These are phyloP conservation scores for Capronia epimyces DNA, from an alignment of 2,329 filamentous ascomycete genomes.

Conservation along the genomic window DNA sequence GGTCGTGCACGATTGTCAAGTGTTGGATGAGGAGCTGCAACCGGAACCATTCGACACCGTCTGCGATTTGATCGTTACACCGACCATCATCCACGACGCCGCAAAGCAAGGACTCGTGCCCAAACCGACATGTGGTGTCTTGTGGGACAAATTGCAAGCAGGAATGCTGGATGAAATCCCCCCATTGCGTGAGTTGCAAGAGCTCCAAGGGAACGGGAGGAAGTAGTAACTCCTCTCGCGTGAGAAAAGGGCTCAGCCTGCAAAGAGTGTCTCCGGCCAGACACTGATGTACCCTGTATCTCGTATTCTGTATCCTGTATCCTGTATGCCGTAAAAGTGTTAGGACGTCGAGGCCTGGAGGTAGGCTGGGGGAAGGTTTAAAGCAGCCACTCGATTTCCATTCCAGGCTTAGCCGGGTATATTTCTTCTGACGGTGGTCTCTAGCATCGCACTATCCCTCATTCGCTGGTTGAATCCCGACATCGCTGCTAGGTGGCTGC, in stretches of 20 bases:
- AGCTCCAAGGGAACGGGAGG: background rate
- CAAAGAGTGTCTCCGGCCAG: no score
- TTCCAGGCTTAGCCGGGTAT: no score
- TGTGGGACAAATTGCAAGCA: conserved; percentile 37
- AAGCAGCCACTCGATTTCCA: no score
- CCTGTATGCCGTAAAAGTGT: no score
- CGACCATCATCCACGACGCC: conserved; percentile 31
- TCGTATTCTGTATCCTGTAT: no score
- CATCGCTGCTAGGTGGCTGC: background rate
- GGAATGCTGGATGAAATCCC: conserved; percentile 38
- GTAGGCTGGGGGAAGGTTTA: no score
- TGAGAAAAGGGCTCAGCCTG: background rate
- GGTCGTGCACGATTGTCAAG: conserved; percentile 41
- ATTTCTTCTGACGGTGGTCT: no score
- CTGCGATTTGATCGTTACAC: conserved; percentile 40
- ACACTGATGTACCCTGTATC: no score
- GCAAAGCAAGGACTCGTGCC: conserved; percentile 25
- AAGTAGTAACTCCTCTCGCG: no score
- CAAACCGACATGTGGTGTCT: conserved; percentile 36
- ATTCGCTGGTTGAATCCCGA: background rate
- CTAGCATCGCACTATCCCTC: no score
- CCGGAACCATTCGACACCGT: conserved; percentile 39
- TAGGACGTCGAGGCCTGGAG: no score
- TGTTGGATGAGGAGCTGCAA: conserved; percentile 36
- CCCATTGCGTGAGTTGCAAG: conserved; percentile 12